Evolutionary conservation across 352 stramenopile genomes (phyloP), one percentile per base, ranked within the genome.

Genomic region (Pythium scleroteichum): DNA sequence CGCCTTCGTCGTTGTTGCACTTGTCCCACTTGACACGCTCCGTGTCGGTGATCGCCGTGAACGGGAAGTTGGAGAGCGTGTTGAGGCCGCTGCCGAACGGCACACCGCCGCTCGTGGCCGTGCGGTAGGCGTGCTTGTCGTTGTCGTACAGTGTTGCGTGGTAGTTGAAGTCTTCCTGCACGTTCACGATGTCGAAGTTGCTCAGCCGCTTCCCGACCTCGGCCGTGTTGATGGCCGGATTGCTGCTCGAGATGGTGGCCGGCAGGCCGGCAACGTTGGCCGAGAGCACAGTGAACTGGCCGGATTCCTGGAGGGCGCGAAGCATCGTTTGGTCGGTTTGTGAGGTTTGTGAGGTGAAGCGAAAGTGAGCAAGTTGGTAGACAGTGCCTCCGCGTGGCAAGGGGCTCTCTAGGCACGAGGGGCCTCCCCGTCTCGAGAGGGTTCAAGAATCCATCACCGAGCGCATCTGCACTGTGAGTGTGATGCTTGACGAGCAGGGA

Each of bases 221-320:
- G 38, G 38, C 68, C 47, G 72, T 78, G 61, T 84, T 81, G n/a
- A 50, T 41, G 5, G 66, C 61, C 24, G 75, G 72, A 39, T 79
- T 68, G 44, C 72, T 70, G 35, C 75, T 84, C 56, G 72, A 84
- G 27, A 84, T 58, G 41, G 81, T 32, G 39, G 59, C 70, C 8
- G 75, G 75, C 0, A 84, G 64, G 0, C 75, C 70, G 3, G 75
- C 75, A 27, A 84, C 72, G 54, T 84, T 82, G 71, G 64, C 67
- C 27, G 70, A 53, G 59, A 82, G 67, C 12, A 82, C 65, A 23
- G 64, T 68, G 61, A 82, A 76, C 22, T 67, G 69, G 33, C 49
- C 58, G 16, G 58, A 57, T 69, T 79, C 48, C 70, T 74, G 33
- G 54, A 79, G 62, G 10, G 59, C 67, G 23, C 69, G 67, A 39